Base-by-base conservation (phyloP, 345 rosid genomes). In the Eutrema japonicum region DNA sequence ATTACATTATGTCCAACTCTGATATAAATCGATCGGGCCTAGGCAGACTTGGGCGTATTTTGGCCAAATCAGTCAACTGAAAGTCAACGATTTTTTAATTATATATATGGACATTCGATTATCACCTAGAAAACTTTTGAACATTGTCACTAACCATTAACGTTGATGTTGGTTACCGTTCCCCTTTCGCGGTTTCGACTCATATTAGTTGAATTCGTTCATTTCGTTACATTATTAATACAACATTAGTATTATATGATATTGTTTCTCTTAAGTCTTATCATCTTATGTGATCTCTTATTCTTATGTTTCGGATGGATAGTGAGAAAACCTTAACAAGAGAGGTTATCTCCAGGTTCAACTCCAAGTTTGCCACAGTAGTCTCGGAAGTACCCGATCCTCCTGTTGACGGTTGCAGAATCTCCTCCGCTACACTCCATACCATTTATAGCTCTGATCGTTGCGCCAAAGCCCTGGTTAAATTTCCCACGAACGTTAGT, bases 381-480 rank as follows among this genome's bases (percentile, higher is more conserved):
- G 16, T 85, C 77, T 5, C 57, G 78, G 68, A 79, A 89, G 54
- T 83, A 89, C 41, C 55, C 38, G 45, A 85, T 63, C 52, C 89
- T 78, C 1, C 66, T 55, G 33, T 67, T 75, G 26, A 87, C 87
- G 0, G 82, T 16, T 3, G 33, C 63, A 5, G 82, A 2, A 37
- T 78, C 46, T 26, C 77, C 30, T 2, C 87, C 92, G 5, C 77
- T 58, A 61, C 96, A 89, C 43, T 87, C 96, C 13, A 61, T 45
- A 1, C 89, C 75, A 58, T 89, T 89, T 27, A 87, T 75, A 65
- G 89, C 90, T 32, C 79, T 58, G 50, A 85, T 87, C 12, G 89
- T 87, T 13, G 90, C 85, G 0, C 92, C 96, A 54, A 89, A 89
- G 2, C 94, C 96, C 50, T 83, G 82, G 65, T 46, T 29, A 1